Evolutionary conservation across 441 rosid species (phyloP).

Genomic region (Croton setiger): DNA sequence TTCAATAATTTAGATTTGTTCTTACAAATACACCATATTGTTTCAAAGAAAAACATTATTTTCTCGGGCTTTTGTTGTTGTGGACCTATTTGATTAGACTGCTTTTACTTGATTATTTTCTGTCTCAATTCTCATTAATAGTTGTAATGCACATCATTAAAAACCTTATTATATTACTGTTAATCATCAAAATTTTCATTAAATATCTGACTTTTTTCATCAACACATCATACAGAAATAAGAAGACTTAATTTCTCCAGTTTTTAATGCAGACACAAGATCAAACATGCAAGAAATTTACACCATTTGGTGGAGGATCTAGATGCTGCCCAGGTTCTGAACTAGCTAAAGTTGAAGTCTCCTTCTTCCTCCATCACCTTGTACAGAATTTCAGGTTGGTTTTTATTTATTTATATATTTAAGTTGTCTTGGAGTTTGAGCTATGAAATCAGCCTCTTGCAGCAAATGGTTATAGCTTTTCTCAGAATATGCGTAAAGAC

Average conservation of each 20-base stretch:
- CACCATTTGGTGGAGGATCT: conserved; percentile 72
- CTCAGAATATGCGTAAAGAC: too few relatives aligned
- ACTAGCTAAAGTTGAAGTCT: conserved; percentile 60
- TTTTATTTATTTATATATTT: neutral
- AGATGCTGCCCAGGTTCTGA: conserved; percentile 70
- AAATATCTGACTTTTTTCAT: neutral
- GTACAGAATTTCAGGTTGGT: conserved; percentile 52
- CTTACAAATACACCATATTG: neutral
- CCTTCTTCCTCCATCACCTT: conserved; percentile 66
- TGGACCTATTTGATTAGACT: conserved; percentile 19
- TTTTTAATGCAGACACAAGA: conserved; percentile 30
- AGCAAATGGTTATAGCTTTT: too few relatives aligned
- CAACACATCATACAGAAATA: too few relatives aligned
- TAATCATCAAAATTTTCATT: neutral
- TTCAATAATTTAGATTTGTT: neutral
- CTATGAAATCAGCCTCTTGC: too few relatives aligned
- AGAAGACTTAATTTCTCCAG: too few relatives aligned
- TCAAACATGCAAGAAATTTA: conserved; percentile 49
- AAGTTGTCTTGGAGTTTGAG: too few relatives aligned
- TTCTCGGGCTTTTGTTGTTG: neutral
- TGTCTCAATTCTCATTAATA: neutral
- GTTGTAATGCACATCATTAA: conserved; percentile 2
- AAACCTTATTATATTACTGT: neutral
- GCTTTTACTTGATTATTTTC: neutral
- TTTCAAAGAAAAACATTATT: too few relatives aligned